phyloP scores from a whole-genome alignment of 202 grass and related monocot species.

The Bolboschoenoplectus hybrid region DNA sequence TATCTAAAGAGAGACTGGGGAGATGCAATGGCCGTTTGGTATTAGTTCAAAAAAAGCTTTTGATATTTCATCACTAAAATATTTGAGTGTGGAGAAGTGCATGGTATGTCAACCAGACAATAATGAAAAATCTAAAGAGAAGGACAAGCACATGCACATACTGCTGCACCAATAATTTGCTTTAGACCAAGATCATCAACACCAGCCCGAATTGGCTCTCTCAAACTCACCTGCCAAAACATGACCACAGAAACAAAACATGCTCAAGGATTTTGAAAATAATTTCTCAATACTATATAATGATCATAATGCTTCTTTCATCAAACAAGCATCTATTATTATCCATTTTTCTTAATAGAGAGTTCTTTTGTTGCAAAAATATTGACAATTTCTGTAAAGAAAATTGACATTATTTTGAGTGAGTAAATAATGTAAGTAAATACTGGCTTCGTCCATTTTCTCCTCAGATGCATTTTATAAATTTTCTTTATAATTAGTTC shows the following conservation, averaged over 20 bases:
- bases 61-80: conserved; percentile 11
- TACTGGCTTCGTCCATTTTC: not conserved
- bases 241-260: not conserved
- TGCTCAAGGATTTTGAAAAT: not conserved
- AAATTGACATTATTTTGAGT: not conserved
- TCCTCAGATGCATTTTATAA: not conserved
- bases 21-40: not conserved
- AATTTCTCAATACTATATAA: not conserved
- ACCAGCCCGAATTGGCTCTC: conserved; percentile 70
- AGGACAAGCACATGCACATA: conserved; percentile 49
- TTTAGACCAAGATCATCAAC: conserved; percentile 66
- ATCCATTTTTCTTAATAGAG: not conserved
- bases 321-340: not conserved
- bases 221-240: conserved; percentile 69
- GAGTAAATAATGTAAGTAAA: not conserved
- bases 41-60: not conserved
- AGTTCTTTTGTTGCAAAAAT: not conserved
- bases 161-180: conserved; percentile 82
- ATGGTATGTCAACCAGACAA: conserved; percentile 26
- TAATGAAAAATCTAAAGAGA: not conserved
- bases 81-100: not conserved
- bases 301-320: not conserved
- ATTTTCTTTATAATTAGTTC: not conserved
- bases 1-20: conserved; percentile 2
- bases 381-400: not conserved